phyloP scores from a whole-genome alignment of 2,329 filamentous ascomycete species.

The Pestalotiopsis sp. region DNA sequence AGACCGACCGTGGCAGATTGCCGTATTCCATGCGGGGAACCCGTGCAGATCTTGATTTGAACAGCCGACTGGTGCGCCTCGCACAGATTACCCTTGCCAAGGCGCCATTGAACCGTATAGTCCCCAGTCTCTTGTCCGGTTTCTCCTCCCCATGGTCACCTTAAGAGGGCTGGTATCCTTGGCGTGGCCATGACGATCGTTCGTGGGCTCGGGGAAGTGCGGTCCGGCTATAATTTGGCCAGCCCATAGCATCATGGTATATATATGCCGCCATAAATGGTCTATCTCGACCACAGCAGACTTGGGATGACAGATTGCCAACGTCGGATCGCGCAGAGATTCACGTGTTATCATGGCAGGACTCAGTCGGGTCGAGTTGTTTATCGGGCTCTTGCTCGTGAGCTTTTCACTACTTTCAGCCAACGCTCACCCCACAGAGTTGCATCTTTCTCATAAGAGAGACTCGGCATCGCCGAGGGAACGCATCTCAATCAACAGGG shows the following conservation, averaged over 20 bases:
- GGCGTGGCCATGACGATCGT: not conserved
- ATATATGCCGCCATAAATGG: not conserved
- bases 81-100: not conserved
- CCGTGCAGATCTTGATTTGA: not conserved
- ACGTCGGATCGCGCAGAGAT: not conserved
- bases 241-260: not conserved
- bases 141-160: not conserved
- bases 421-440: not conserved
- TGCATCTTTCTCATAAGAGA: not conserved
- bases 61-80: not conserved
- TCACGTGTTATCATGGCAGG: not conserved
- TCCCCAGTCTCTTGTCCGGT: not conserved
- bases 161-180: not conserved
- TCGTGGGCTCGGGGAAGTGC: not conserved
- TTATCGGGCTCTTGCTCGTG: not conserved
- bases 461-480: slow-evolving; percentile 24
- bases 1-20: not conserved
- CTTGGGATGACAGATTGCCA: not conserved
- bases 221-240: not conserved
- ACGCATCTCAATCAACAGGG: slow-evolving; percentile 35
- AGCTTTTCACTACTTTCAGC: not conserved
- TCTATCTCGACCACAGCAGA: not conserved
- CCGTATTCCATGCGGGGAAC: not conserved
- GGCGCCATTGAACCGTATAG: not conserved
- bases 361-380: not conserved